phyloP scores from a whole-genome alignment of 2,329 filamentous ascomycete genomes.

The Colletotrichum costaricense region DNA sequence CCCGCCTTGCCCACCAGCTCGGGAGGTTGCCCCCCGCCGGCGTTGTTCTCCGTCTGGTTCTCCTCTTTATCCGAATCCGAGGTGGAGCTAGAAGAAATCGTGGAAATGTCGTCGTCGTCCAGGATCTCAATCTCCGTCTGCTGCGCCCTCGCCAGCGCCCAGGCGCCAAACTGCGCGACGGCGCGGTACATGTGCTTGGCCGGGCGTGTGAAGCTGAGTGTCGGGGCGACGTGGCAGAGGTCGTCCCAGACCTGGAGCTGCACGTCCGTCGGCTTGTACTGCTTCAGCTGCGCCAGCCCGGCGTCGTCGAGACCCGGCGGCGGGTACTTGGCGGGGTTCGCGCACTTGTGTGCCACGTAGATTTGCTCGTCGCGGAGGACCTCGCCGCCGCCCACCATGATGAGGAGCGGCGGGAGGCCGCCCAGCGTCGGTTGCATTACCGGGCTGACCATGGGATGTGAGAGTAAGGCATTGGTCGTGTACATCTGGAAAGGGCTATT shows the following conservation, averaged over 20 bases:
- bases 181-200: constrained; percentile 97
- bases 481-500: constrained; percentile 62
- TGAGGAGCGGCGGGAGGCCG: constrained; percentile 86
- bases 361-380: constrained; percentile 94
- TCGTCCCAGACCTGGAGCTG: constrained; percentile 98
- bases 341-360: constrained; percentile 93
- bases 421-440: constrained; percentile 89
- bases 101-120: constrained; percentile 80
- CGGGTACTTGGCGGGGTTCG: constrained; percentile 82
- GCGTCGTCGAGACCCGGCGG: constrained; percentile 74
- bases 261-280: constrained; percentile 87
- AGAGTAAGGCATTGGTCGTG: constrained; percentile 84
- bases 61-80: constrained; percentile 50
- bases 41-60: constrained; percentile 36
- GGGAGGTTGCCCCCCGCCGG: constrained; percentile 19
- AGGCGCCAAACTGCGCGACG: constrained; percentile 92
- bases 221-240: constrained; percentile 91
- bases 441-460: constrained; percentile 91
- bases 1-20: constrained; percentile 83
- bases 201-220: constrained; percentile 94
- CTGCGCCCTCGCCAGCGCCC: constrained; percentile 87
- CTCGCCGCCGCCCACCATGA: constrained; percentile 90
- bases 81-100: constrained; percentile 76
- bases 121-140: constrained; percentile 82
- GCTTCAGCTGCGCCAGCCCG: constrained; percentile 68